Percentiles rank a stretch among this genome's conserved stretches.
Evolutionary conservation across 2,329 filamentous ascomycete species (phyloP).

Genomic region (Aspergillus amoenus): DNA sequence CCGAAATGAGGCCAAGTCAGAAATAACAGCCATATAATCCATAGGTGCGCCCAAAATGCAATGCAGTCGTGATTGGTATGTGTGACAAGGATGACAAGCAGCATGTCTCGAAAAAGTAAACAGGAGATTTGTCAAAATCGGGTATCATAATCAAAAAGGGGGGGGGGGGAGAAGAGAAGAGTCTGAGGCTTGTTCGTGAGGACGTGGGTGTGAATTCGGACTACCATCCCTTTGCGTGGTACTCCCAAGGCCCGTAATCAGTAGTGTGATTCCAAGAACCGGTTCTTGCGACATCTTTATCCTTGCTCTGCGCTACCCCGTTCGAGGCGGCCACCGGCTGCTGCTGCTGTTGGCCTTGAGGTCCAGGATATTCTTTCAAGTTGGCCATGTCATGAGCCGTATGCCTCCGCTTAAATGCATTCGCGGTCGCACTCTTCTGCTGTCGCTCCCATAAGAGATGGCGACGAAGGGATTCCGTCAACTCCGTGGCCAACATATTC

Average conservation of each 20-base stretch:
- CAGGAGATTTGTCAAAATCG: conserved; percentile 15
- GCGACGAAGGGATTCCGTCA: conserved; percentile 88
- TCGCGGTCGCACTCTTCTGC: conserved; percentile 86
- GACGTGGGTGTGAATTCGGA: conserved; percentile 10
- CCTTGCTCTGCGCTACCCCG: conserved; percentile 43
- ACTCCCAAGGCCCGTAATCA: conserved; percentile 76
- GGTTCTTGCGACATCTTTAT: conserved; percentile 62
- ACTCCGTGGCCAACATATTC: conserved; percentile 93
- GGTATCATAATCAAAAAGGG: conserved; percentile 25
- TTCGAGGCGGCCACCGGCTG: conserved; percentile 28
- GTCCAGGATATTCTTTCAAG: conserved; percentile 75
- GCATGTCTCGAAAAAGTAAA: conserved; percentile 13
- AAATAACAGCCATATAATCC: conserved; percentile 27
- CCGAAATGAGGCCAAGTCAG: conserved; percentile 20
- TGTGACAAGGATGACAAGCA: conserved; percentile 30
- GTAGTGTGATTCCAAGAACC: conserved; percentile 86
- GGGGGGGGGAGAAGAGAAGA: neutral
- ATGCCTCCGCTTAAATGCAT: conserved; percentile 85
- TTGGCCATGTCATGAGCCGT: conserved; percentile 90
- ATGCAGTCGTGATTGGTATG: conserved; percentile 40
- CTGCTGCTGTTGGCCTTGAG: conserved; percentile 53
- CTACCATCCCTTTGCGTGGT: conserved; percentile 84
- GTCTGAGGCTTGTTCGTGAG: neutral
- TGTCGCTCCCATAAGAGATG: conserved; percentile 94
- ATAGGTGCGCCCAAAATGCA: conserved; percentile 39